Base-by-base conservation (phyloP, 176 grass and related monocot species). In the Ensete ventricosum region DNA sequence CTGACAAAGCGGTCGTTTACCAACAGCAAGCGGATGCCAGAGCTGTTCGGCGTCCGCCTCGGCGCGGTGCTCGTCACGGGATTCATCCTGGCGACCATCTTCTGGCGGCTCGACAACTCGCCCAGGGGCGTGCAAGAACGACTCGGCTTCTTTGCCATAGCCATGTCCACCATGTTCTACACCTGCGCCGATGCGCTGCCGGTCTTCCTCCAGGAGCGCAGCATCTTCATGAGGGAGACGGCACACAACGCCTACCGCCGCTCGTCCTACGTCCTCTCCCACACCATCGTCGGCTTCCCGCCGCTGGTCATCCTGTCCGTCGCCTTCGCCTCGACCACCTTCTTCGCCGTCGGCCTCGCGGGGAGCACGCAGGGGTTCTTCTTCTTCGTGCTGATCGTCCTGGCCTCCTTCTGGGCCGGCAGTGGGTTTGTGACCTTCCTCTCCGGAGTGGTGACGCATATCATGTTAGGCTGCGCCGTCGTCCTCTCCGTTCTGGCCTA, bases 141-240 rank as follows among this genome's bases (percentile, higher is more conserved):
- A 0, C 82, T 98, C 17, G 94, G 94, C 1, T 98, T 98, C 88
- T 93, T 98, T 82, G 94, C 90, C 77, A 98, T 98, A 49, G 94
- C 94, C 80, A 98, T 93, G 94, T 98, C 94, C 60, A 98, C 94
- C 80, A 98, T 98, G 94, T 98, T 93, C 85, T 98, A 91, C 90
- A 93, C 94, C 53, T 93, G 90, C 85, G 87, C 94, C 67, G 94
- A 98, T 74, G 90, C 94, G 34, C 94, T 98, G 14, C 88, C 94
- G 0, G 80, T 98, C 60, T 98, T 98, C 94, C 94, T 98, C 27
- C 87, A 93, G 78, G 94, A 98, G 75, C 85, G 94, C 82, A 93
- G 89, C 88, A 98, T 98, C 84, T 98, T 98, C 86, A 89, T 98
- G 90, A 80, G 94, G 0, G 94, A 98, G 90, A 98, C 94, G 22